Percentiles rank a stretch among this genome's conserved stretches.
phyloP scores from a whole-genome alignment of 257 asterid species.

The Linderniella brevidens region DNA sequence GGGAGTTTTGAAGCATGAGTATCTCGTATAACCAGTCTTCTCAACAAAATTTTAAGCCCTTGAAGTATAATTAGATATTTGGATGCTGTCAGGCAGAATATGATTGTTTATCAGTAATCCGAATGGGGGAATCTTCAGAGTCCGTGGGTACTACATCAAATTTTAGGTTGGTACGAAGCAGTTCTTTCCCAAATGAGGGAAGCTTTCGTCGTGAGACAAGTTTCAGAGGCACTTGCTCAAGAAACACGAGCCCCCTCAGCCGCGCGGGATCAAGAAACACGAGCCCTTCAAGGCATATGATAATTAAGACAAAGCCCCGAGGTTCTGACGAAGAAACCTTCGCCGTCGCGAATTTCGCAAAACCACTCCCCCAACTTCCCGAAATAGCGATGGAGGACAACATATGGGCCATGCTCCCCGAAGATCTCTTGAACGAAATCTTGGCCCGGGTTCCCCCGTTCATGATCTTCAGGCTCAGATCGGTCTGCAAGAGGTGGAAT shows the following conservation, averaged over 20 bases:
- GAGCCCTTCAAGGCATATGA: conserved; percentile 80
- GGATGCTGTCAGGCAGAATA: no score
- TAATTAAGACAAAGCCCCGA: conserved; percentile 72
- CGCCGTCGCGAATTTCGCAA: conserved; percentile 35
- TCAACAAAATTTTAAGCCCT: no score
- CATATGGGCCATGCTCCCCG: conserved; percentile 95
- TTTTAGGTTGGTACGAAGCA: conserved; percentile 33
- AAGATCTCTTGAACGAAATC: conserved; percentile 78
- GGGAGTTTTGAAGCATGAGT: no score
- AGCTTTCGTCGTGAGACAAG: conserved; percentile 32
- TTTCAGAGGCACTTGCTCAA: conserved; percentile 49
- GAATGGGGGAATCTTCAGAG: conserved; percentile 51
- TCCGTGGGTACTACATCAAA: conserved; percentile 28
- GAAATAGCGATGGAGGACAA: conserved; percentile 92
- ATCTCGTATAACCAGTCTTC: no score
- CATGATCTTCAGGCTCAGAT: conserved; percentile 80
- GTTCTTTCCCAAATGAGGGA: conserved; percentile 43
- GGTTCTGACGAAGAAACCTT: conserved; percentile 93
- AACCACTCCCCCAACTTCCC: conserved; percentile 22
- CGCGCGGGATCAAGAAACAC: conserved; percentile 74
- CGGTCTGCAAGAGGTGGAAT: conserved; percentile 95
- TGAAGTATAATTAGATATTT: no score
- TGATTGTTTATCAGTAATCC: conserved; percentile 1
- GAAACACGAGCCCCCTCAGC: conserved; percentile 77
- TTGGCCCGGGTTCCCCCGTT: conserved; percentile 93